These are phyloP conservation scores for Testicularia cyperi DNA, from an alignment of 1,284 basidiomycete species.

Conservation along the genomic window DNA sequence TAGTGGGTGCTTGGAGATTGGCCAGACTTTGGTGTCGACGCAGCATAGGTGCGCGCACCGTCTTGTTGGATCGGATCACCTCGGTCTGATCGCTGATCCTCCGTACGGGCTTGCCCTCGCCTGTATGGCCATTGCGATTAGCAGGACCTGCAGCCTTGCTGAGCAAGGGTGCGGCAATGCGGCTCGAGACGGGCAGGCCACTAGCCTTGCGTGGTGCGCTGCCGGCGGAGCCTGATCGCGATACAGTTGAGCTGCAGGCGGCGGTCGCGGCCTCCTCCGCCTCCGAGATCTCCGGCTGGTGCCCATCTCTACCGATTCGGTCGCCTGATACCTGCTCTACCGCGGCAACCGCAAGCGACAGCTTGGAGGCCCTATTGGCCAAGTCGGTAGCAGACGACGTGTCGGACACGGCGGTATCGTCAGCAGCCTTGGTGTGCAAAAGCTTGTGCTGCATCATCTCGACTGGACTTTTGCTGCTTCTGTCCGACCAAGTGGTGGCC, in stretches of 20 bases:
- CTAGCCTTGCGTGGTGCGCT: constrained; percentile 10
- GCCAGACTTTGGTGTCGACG: constrained; percentile 12
- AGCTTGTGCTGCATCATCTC: background rate
- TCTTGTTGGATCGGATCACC: background rate
- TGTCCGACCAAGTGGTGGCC: constrained; percentile 17
- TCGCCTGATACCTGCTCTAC: too few species aligned
- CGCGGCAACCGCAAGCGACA: too few species aligned
- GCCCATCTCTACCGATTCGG: too few species aligned
- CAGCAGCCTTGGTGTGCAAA: background rate
- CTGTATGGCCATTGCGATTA: too few species aligned
- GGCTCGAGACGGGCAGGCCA: constrained; percentile 10
- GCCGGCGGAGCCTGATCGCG: too few species aligned
- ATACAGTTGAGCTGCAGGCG: too few species aligned
- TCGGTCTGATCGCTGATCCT: too few species aligned
- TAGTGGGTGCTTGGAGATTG: constrained; percentile 1
- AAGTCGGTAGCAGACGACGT: background rate
- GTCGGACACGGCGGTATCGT: background rate
- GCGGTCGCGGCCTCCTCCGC: too few species aligned
- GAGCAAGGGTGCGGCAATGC: background rate
- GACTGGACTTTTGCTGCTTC: constrained; percentile 2
- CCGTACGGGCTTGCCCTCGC: too few species aligned
- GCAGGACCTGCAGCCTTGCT: constrained; percentile 8
- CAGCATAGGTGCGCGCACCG: background rate
- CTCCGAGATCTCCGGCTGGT: too few species aligned
- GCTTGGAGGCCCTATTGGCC: background rate